Evolutionary conservation across 2,329 filamentous ascomycete species (phyloP).

Genomic region (Scedosporium aurantiacum): DNA sequence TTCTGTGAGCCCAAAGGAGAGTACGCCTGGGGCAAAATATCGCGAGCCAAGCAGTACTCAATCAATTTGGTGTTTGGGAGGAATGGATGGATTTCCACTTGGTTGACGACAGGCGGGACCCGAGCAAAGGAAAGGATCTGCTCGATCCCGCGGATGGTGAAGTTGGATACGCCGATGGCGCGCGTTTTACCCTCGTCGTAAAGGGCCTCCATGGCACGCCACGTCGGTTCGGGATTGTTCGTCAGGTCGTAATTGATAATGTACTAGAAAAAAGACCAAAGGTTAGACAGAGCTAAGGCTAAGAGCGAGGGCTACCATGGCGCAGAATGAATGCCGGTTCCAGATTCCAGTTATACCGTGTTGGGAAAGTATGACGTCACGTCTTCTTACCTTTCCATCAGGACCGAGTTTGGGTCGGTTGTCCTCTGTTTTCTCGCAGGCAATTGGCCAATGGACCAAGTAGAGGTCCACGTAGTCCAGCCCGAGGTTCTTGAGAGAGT

Average conservation of each 20-base stretch:
- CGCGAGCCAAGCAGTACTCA: constrained; percentile 25
- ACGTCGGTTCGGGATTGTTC: constrained; percentile 32
- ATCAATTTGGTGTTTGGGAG: constrained; percentile 37
- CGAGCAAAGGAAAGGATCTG: constrained; percentile 34
- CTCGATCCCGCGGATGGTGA: constrained; percentile 40
- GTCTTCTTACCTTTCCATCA: constrained; percentile 17
- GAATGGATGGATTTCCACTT: constrained; percentile 38
- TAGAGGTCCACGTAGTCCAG: constrained; percentile 42
- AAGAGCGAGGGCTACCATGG: constrained; percentile 30
- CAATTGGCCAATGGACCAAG: constrained; percentile 53
- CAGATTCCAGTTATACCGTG: too few species aligned
- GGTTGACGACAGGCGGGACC: constrained; percentile 38
- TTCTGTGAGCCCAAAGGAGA: constrained; percentile 42
- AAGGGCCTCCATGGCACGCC: constrained; percentile 51
- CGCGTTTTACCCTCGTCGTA: constrained; percentile 40
- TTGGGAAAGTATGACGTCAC: constrained; percentile 28
- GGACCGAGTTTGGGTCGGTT: constrained; percentile 23
- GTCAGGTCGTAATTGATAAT: constrained; percentile 5
- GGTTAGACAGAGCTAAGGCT: constrained; percentile 14
- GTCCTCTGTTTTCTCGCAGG: constrained; percentile 31
- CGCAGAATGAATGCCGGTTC: constrained; percentile 15
- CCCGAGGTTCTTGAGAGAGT: constrained; percentile 42
- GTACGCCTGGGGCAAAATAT: constrained; percentile 25
- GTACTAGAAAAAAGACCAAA: neutral
- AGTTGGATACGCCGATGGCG: constrained; percentile 51